These are phyloP conservation scores for Malassezia sympodialis DNA, from an alignment of 1,284 basidiomycete genomes.

Conservation along the genomic window DNA sequence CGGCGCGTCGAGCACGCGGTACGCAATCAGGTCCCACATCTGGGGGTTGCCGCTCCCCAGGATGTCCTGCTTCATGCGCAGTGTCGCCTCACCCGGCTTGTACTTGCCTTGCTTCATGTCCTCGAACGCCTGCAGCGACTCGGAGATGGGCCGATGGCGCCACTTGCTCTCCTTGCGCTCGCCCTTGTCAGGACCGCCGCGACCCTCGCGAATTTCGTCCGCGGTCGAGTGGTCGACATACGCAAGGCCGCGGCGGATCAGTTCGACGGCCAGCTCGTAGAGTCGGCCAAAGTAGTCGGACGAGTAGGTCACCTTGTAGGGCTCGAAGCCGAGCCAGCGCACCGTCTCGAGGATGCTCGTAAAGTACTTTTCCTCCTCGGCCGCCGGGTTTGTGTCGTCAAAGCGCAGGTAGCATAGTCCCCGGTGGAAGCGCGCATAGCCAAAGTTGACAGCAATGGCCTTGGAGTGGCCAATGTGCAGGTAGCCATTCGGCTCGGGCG, in stretches of 20 bases:
- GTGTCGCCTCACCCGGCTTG: conserved; percentile 74
- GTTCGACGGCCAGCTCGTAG: conserved; percentile 77
- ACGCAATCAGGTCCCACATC: conserved; percentile 99
- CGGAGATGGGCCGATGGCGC: conserved; percentile 68
- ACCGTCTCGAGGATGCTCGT: conserved; percentile 91
- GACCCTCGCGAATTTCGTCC: conserved; percentile 79
- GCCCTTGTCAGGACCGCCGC: conserved; percentile 72
- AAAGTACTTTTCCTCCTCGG: conserved; percentile 90
- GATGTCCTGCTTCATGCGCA: conserved; percentile 97
- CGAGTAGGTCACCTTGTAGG: conserved; percentile 98
- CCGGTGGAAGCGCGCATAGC: conserved; percentile 81
- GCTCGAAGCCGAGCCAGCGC: conserved; percentile 94
- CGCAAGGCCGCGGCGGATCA: conserved; percentile 80
- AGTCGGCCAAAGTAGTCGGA: conserved; percentile 90
- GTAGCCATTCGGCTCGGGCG: conserved; percentile 95
- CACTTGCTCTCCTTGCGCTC: conserved; percentile 76
- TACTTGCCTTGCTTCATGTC: conserved; percentile 87
- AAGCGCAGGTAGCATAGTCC: conserved; percentile 88
- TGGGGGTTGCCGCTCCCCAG: conserved; percentile 79
- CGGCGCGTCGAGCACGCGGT: conserved; percentile 77
- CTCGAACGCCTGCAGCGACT: conserved; percentile 78
- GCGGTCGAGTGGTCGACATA: conserved; percentile 94
- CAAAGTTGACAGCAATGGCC: conserved; percentile 96
- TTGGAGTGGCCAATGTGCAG: conserved; percentile 93
- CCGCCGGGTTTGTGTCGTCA: conserved; percentile 97